Base-by-base conservation (phyloP, 331 rosid species). In the Dryas integrifolia region DNA sequence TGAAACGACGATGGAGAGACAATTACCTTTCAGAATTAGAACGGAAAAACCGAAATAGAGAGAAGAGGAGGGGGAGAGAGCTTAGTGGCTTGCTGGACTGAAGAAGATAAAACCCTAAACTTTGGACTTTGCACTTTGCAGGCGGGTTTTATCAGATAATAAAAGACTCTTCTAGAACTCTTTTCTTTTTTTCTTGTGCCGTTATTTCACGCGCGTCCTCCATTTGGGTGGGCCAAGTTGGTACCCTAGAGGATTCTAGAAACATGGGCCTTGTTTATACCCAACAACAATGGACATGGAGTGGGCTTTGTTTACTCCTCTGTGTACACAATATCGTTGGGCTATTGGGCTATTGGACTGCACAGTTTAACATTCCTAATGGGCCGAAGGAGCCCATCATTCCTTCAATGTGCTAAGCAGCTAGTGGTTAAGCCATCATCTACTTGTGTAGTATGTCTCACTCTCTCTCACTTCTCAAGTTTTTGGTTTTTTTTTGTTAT, bases 41-140 rank as follows among this genome's bases (percentile, higher is more conserved):
- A 24, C n/a, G 58, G 30, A 7, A 14, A 58, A 53, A 50, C 1
- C 18, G 26, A 14, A 39, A 6, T 16, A 6, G 60, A 58, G 73
- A 52, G 12, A 26, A 26, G 57, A 66, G 10, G 7, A 44, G 24
- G 30, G 50, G 0, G 45, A 24, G 45, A 66, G 41, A 14, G 9
- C 40, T n/a, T 2, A 68, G 60, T 51, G 38, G 72, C 61, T n/a
- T 38, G 16, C 48, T 68, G 59, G 45, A 63, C 67, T 58, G 64
- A 16, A 26, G 77, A 65, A 57, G 82, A 76, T 76, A 79, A 70
- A 82, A 82, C 85, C 87, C 86, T 82, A 80, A 6, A 5, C 7
- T n/a, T 16, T 7, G 58, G 30, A 53, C 2, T 57, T 38, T 58
- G 77, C 69, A 45, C 62, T 68, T 8, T 3, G 21, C 14, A 55